These are phyloP conservation scores for Onygenales sp. DNA, from an alignment of 2,329 filamentous ascomycete genomes.

Conservation along the genomic window DNA sequence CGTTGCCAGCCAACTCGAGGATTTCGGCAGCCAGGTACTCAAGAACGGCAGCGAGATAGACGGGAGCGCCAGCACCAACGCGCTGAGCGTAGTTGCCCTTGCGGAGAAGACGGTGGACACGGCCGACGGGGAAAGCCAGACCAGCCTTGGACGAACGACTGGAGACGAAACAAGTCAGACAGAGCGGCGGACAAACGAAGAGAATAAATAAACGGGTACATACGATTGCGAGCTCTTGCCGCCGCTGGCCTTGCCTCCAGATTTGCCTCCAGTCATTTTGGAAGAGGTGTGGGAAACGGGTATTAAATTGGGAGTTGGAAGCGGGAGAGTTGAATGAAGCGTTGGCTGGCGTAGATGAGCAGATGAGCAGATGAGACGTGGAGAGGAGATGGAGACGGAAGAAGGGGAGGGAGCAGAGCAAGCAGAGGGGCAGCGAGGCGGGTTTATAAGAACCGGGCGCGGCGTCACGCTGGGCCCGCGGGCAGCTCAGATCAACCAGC, in stretches of 20 bases:
- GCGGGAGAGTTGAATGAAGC: constrained; percentile 13
- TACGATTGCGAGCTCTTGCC: constrained; percentile 99
- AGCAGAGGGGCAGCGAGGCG: constrained; percentile 24
- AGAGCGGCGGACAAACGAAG: constrained; percentile 1
- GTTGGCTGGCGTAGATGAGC: constrained; percentile 8
- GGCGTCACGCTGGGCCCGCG: constrained; percentile 34
- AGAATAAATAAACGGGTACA: constrained; percentile 37
- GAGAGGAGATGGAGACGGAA: constrained; percentile 8
- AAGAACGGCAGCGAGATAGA: constrained; percentile 93
- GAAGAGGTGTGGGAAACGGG: constrained; percentile 34
- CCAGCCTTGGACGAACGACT: constrained; percentile 99
- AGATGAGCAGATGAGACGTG: constrained; percentile 10
- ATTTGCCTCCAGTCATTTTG: constrained; percentile 99
- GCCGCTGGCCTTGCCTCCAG: constrained; percentile 98
- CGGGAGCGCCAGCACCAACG: constrained; percentile 94
- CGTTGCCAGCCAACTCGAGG: constrained; percentile 96
- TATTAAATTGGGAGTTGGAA: constrained; percentile 15
- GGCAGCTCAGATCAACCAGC: constrained; percentile 36
- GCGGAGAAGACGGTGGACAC: constrained; percentile 97
- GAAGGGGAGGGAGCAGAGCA: constrained; percentile 16
- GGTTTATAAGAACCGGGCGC: constrained; percentile 36
- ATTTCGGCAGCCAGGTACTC: constrained; percentile 99
- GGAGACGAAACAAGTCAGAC: constrained; percentile 6
- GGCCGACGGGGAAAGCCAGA: constrained; percentile 96
- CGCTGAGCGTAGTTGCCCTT: constrained; percentile 99